These are phyloP conservation scores for Blastocystis sp. DNA, from an alignment of 352 stramenopile species.

Conservation along the genomic window DNA sequence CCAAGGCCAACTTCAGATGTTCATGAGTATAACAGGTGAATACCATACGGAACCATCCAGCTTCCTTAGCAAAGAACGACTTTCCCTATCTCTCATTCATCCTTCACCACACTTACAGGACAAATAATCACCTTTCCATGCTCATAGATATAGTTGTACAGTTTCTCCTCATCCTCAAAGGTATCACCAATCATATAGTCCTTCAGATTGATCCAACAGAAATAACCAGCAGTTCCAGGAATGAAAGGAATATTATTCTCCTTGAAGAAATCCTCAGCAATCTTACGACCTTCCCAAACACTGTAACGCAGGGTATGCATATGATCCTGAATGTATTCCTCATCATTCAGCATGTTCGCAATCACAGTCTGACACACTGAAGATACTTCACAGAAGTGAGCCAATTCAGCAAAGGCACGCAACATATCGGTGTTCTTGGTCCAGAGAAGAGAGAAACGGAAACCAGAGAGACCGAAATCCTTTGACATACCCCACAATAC, in stretches of 20 bases:
- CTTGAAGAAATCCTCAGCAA: constrained; percentile 69
- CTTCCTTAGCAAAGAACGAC: constrained; percentile 35
- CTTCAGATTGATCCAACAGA: constrained; percentile 77
- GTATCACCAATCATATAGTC: constrained; percentile 61
- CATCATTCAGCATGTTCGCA: constrained; percentile 68
- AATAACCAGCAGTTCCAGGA: constrained; percentile 72
- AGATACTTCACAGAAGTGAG: constrained; percentile 71
- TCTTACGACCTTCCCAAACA: constrained; percentile 68
- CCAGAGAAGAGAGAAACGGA: constrained; percentile 75
- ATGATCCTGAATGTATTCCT: constrained; percentile 72
- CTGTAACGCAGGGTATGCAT: constrained; percentile 68
- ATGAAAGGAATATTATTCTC: constrained; percentile 72
- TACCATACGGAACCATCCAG: constrained; percentile 58
- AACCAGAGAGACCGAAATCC: constrained; percentile 78
- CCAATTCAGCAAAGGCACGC: constrained; percentile 68
- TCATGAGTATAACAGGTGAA: constrained; percentile 57
- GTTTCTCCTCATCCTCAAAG: constrained; percentile 63
- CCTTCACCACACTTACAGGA: background rate
- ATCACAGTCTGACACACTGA: constrained; percentile 73
- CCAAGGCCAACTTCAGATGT: constrained; percentile 24
- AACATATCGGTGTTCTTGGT: constrained; percentile 72
- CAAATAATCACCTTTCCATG: constrained; percentile 68
- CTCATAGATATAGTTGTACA: constrained; percentile 64
- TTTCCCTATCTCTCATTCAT: constrained; percentile 16
- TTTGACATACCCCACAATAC: constrained; percentile 77